A percentile compares a stretch with the other conserved stretches of the same genome.
Evolutionary conservation across 345 rosid species (phyloP).

Genomic region (Citrus cavaleriei): DNA sequence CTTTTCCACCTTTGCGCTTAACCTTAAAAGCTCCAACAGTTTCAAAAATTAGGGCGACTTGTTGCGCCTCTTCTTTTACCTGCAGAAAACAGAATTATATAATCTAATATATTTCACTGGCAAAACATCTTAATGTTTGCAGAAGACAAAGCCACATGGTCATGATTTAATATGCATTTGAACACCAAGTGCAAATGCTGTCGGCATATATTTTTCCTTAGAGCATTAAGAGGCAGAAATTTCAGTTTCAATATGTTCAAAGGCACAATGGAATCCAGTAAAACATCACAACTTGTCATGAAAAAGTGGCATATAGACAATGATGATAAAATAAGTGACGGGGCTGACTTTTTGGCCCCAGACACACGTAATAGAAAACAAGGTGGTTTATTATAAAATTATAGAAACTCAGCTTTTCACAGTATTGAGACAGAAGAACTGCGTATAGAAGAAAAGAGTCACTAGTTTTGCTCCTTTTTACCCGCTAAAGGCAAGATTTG

Average conservation of each 20-base stretch:
- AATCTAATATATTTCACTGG: not conserved
- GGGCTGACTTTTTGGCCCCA: not conserved
- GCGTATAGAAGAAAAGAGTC: not conserved
- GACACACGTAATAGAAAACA: not conserved
- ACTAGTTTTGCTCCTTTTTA: not conserved
- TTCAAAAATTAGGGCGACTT: constrained; percentile 76
- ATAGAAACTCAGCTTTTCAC: no score
- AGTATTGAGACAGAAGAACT: not conserved
- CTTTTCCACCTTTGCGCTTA: constrained; percentile 94
- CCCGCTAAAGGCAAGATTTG: not conserved
- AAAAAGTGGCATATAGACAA: not conserved
- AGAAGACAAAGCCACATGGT: not conserved
- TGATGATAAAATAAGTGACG: not conserved
- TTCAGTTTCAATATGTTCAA: not conserved
- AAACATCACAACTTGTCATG: not conserved
- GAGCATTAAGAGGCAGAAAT: not conserved
- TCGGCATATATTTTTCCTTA: not conserved
- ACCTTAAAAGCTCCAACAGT: constrained; percentile 93
- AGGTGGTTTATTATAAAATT: not conserved
- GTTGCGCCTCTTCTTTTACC: constrained; percentile 95
- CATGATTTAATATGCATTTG: not conserved
- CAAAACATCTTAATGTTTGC: not conserved
- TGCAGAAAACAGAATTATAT: constrained; percentile 21
- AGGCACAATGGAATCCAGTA: not conserved
- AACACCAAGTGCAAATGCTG: not conserved